Percentiles rank a stretch among this genome's conserved stretches.
Evolutionary conservation across 1,284 basidiomycete genomes (phyloP).

Genomic region (Trametes hirsuta): DNA sequence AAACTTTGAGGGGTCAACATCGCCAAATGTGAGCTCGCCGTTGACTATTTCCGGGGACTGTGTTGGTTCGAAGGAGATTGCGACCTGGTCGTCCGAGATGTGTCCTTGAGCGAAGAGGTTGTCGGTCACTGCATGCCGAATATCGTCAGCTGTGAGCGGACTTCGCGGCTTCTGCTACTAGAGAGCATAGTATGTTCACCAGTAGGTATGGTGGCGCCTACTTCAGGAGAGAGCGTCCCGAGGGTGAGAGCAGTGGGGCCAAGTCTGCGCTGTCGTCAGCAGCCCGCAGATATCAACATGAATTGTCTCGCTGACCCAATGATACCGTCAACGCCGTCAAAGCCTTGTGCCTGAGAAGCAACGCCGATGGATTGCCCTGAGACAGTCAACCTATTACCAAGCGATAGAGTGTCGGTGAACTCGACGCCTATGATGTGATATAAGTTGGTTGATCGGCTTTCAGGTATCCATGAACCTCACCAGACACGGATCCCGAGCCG

Average conservation of each 20-base stretch:
- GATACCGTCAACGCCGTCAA: constrained; percentile 53
- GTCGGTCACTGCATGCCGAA: constrained; percentile 33
- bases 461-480: constrained; percentile 20
- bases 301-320: constrained; percentile 41
- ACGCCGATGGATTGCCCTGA: constrained; percentile 59
- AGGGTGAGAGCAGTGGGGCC: constrained; percentile 53
- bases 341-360: constrained; percentile 44
- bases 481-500: constrained; percentile 56
- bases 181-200: constrained; percentile 16
- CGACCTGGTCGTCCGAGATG: constrained; percentile 47
- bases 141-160: neutral
- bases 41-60: constrained; percentile 32
- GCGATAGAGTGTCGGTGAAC: constrained; percentile 46
- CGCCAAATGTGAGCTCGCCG: constrained; percentile 57
- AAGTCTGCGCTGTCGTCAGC: constrained; percentile 39
- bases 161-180: neutral
- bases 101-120: constrained; percentile 42
- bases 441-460: neutral
- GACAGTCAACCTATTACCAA: constrained; percentile 37
- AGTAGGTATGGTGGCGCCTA: constrained; percentile 23
- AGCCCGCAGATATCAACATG: neutral
- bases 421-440: constrained; percentile 36
- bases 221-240: constrained; percentile 31
- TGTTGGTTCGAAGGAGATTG: constrained; percentile 54
- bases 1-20: constrained; percentile 47